Percentiles rank a stretch among this genome's conserved stretches.
phyloP scores from a whole-genome alignment of 106 monocot species.

The Allium cepa region DNA sequence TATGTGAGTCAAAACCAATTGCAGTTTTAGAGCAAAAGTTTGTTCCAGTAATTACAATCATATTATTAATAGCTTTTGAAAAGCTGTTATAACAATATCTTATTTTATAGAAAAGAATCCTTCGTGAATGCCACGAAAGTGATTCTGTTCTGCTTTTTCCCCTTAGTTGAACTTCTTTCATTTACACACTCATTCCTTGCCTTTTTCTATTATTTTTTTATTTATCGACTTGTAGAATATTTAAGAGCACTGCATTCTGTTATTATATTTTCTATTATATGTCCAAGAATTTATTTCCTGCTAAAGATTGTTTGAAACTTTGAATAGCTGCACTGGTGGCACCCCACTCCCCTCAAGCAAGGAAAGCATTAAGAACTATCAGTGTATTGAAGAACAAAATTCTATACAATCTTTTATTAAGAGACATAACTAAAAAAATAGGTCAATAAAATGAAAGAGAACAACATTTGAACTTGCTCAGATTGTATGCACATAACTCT shows the following conservation, averaged over 20 bases:
- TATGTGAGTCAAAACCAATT: no score
- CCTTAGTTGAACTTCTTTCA: no score
- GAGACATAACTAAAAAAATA: no score
- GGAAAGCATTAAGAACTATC: slow-evolving; percentile 5
- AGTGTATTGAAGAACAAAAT: slow-evolving; percentile 2
- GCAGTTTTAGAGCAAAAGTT: no score
- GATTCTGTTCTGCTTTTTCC: slow-evolving; percentile 10
- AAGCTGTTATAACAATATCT: not conserved
- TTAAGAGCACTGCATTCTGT: no score
- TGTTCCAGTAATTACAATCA: no score
- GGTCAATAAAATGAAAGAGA: not conserved
- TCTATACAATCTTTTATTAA: not conserved
- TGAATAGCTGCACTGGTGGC: not conserved
- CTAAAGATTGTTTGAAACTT: not conserved
- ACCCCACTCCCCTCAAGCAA: slow-evolving; percentile 8
- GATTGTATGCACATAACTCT: not conserved
- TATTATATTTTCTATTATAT: no score
- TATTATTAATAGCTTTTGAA: no score
- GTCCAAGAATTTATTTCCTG: not conserved
- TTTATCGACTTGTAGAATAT: no score
- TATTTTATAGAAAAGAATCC: slow-evolving; percentile 3
- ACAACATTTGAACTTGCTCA: slow-evolving; percentile 1
- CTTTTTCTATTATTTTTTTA: not conserved
- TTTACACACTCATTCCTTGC: no score
- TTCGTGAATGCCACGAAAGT: slow-evolving; percentile 31